phyloP scores from a whole-genome alignment of 352 stramenopile genomes.

The Globisporangium okanoganense region DNA sequence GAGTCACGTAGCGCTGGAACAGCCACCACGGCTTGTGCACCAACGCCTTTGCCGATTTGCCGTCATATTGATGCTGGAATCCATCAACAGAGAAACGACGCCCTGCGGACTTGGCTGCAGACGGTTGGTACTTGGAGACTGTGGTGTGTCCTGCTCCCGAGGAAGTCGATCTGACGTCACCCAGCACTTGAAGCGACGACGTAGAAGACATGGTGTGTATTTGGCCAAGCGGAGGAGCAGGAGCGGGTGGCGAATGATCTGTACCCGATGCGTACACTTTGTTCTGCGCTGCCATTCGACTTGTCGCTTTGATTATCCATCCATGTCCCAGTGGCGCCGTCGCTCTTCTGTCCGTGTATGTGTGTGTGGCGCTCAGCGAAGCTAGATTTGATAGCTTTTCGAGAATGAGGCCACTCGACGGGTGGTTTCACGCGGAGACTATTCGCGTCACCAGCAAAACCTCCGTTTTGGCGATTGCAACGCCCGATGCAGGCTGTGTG shows the following conservation, averaged over 20 bases:
- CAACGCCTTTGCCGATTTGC: background rate
- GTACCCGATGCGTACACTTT: conserved; percentile 11
- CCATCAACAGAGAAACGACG: background rate
- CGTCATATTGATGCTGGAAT: background rate
- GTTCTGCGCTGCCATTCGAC: conserved; percentile 9
- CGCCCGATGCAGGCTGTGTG: background rate
- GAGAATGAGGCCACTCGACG: background rate
- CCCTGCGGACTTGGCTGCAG: background rate
- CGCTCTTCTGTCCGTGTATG: background rate
- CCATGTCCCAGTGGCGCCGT: background rate
- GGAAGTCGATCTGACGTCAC: background rate
- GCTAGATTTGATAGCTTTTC: background rate
- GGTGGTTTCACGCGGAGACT: conserved; percentile 1
- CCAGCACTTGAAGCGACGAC: background rate
- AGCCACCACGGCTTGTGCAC: conserved; percentile 4
- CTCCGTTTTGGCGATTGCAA: background rate
- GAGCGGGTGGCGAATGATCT: background rate
- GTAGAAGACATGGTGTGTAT: background rate
- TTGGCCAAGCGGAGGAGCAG: background rate
- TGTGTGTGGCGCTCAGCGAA: background rate
- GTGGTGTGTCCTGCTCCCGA: background rate
- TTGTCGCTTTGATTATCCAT: background rate
- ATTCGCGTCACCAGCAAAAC: background rate
- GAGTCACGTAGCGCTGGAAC: conserved; percentile 17
- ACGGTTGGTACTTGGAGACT: background rate